These are phyloP conservation scores for Exophiala phaeomuriformis DNA, from an alignment of 2,329 filamentous ascomycete genomes.

Conservation along the genomic window DNA sequence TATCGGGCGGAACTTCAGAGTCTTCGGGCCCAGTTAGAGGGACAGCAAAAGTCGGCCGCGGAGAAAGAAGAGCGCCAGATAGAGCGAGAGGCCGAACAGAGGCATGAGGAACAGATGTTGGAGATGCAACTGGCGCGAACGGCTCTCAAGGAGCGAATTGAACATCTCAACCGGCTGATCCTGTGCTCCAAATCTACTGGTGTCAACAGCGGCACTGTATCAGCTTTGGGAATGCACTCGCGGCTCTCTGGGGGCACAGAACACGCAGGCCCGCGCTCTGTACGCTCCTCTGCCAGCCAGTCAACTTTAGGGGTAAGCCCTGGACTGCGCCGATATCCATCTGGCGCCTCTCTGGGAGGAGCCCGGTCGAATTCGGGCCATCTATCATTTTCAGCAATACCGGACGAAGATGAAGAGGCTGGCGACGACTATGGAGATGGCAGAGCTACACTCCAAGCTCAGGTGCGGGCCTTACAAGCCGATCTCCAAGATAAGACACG, in stretches of 20 bases:
- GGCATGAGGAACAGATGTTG: slow-evolving; percentile 94
- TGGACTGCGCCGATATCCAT: slow-evolving; percentile 57
- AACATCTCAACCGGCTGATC: slow-evolving; percentile 91
- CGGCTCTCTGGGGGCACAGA: slow-evolving; percentile 48
- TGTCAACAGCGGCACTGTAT: slow-evolving; percentile 75
- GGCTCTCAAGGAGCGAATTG: slow-evolving; percentile 91
- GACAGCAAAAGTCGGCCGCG: slow-evolving; percentile 63
- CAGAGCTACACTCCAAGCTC: slow-evolving; percentile 70
- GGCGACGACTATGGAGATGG: slow-evolving; percentile 80
- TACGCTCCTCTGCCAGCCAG: slow-evolving; percentile 63
- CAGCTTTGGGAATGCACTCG: slow-evolving; percentile 57
- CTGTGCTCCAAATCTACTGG: slow-evolving; percentile 92
- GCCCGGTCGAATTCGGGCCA: slow-evolving; percentile 31
- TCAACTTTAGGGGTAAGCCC: slow-evolving; percentile 48
- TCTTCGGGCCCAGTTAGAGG: slow-evolving; percentile 70
- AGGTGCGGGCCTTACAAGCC: slow-evolving; percentile 86
- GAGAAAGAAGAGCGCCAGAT: slow-evolving; percentile 60
- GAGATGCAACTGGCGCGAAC: slow-evolving; percentile 97
- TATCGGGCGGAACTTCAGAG: slow-evolving; percentile 91
- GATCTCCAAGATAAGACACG: slow-evolving; percentile 95
- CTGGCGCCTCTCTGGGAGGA: slow-evolving; percentile 55
- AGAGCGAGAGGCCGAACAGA: slow-evolving; percentile 71
- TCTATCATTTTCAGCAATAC: slow-evolving; percentile 31
- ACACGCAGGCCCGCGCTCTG: slow-evolving; percentile 43
- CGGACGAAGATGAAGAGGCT: slow-evolving; percentile 56